Evolutionary conservation across 2,329 filamentous ascomycete species (phyloP), one percentile per base, ranked within the genome.

Genomic region (Stromatinia cepivora): DNA sequence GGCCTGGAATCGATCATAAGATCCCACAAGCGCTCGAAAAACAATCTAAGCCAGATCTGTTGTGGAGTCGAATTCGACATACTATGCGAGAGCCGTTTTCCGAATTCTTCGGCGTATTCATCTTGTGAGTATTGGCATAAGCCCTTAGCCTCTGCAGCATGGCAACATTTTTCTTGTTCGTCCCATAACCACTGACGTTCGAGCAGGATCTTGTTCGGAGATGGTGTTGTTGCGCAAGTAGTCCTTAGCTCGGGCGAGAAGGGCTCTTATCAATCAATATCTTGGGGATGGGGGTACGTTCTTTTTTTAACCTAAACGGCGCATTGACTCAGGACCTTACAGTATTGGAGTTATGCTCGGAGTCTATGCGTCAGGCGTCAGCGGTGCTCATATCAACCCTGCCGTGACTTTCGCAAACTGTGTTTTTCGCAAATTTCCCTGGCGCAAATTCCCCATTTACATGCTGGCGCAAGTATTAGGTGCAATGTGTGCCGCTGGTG

Each of bases 261-360:
- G 53, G 76, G 76, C 31, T 61, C 65, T 11, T 78, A 75, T 64
- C 75, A 77, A 67, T 75, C 73, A 3, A 77, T 78, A 42, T 73
- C 71, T 52, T 78, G 76, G 76, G 76, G 76, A 15, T 78, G 76
- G 76, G 76, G 76, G 75, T 76, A 42, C 5, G 71, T 42, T 68
- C 67, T 36, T 5, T 4, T 17, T 17, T 4, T 31, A 17, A 20
- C 65, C 17, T 50, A 10, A 56, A 9, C 1, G 7, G 2, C 1
- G 31, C 25, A 46, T 20, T 31, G 36, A 25, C 70, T 72, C 34
- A 71, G 53, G 70, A 8, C 22, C 53, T 48, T 67, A 28, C 73
- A 85, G 88, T 48, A 80, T 91, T 57, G 89, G 87, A n/a, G 87
- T 90, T 71, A 90, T 91, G 88, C 81, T 92, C 4, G 89, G 89